These are phyloP conservation scores for Quercus agrifolia DNA, from an alignment of 306 rosid genomes.

Conservation along the genomic window DNA sequence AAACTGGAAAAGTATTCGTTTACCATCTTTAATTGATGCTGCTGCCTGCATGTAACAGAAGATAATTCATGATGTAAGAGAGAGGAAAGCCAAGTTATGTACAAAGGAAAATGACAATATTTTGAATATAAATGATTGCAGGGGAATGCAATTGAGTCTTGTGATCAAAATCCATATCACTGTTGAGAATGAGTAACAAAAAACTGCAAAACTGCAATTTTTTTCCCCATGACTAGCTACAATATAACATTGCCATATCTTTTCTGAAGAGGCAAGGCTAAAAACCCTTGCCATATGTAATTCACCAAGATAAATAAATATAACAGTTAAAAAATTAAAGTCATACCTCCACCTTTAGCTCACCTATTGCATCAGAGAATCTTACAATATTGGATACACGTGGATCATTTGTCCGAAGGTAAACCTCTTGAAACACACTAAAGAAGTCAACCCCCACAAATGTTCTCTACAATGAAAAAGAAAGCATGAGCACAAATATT, in stretches of 20 bases:
- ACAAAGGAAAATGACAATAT: background rate
- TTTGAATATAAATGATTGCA: background rate
- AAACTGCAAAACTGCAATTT: background rate
- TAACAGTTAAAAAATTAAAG: background rate
- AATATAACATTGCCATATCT: background rate
- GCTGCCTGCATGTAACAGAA: slow-evolving; percentile 52
- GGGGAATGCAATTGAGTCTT: background rate
- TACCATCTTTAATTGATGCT: slow-evolving; percentile 81
- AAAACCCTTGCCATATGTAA: background rate
- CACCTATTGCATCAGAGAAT: slow-evolving; percentile 91
- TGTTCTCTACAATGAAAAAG: slow-evolving; percentile 61
- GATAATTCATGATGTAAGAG: background rate
- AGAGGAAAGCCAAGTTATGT: background rate
- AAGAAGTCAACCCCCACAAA: slow-evolving; percentile 94
- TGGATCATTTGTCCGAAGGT: slow-evolving; percentile 76
- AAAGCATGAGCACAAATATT: slow-evolving; percentile 19
- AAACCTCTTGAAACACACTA: slow-evolving; percentile 86
- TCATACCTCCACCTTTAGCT: slow-evolving; percentile 96
- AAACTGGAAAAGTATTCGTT: slow-evolving; percentile 79
- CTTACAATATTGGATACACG: slow-evolving; percentile 78
- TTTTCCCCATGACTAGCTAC: background rate
- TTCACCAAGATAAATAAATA: background rate
- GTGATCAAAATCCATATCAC: no score
- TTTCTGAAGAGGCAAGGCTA: background rate
- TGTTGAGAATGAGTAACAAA: background rate